phyloP scores from a whole-genome alignment of 2,329 filamentous ascomycete species.

The Pezizomycotina sp. region DNA sequence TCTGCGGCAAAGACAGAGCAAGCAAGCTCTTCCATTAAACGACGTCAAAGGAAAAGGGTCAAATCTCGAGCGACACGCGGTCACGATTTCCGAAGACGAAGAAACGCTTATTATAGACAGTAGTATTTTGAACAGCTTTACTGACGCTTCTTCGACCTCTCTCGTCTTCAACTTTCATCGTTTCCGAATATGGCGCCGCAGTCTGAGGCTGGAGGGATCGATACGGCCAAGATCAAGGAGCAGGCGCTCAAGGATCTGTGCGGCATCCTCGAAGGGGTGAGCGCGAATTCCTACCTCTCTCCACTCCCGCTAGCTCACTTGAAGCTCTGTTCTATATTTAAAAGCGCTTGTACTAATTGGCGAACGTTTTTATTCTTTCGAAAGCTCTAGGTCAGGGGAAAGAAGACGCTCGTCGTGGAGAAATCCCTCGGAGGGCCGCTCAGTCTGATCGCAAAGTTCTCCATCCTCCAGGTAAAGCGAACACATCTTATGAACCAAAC shows the following conservation, averaged over 20 bases:
- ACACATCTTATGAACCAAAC: not conserved
- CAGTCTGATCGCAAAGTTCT: slow-evolving; percentile 84
- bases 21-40: no score
- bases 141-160: no score
- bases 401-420: slow-evolving; percentile 95
- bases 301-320: slow-evolving; percentile 21
- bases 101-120: no score
- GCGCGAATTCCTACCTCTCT: slow-evolving; percentile 32
- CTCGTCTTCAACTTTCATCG: no score
- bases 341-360: slow-evolving; percentile 18
- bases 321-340: slow-evolving; percentile 27
- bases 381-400: slow-evolving; percentile 98
- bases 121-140: no score
- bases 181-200: no score
- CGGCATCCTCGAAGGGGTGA: slow-evolving; percentile 83
- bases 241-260: slow-evolving; percentile 79
- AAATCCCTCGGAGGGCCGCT: slow-evolving; percentile 77
- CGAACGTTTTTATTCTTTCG: no score
- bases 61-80: no score
- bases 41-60: no score
- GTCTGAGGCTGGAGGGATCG: no score
- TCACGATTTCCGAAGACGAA: no score
- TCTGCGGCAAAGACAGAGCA: no score
- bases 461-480: slow-evolving; percentile 29
- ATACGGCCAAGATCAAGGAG: slow-evolving; percentile 57